Conservation (phyloP, 352 stramenopile species). For the Pythium oligandrum region DNA sequence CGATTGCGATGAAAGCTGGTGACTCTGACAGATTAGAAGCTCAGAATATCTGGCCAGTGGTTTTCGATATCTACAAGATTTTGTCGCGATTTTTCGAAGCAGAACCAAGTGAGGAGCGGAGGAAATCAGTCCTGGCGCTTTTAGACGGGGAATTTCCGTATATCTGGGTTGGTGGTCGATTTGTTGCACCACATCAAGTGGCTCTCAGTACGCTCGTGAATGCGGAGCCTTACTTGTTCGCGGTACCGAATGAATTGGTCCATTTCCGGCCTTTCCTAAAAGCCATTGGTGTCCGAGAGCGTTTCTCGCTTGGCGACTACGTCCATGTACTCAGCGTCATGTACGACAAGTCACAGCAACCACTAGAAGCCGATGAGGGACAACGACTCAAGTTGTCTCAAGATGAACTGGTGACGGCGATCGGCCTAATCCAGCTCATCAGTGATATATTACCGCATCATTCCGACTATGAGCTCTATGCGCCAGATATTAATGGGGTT, state of each 20-base stretch:
- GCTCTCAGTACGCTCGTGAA: slow-evolving; percentile 42
- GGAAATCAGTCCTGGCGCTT: slow-evolving; percentile 26
- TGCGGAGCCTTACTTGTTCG: slow-evolving; percentile 62
- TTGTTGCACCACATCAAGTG: slow-evolving; percentile 48
- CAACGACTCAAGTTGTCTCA: slow-evolving; percentile 13
- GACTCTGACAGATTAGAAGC: slow-evolving; percentile 17
- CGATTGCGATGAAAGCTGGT: slow-evolving; percentile 24
- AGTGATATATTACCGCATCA: slow-evolving; percentile 55
- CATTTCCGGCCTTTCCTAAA: slow-evolving; percentile 62
- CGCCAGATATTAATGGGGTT: slow-evolving; percentile 38
- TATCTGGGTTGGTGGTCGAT: slow-evolving; percentile 58
- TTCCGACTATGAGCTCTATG: slow-evolving; percentile 50
- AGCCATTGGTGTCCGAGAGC: slow-evolving; percentile 54
- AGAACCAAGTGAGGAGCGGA: slow-evolving; percentile 17
- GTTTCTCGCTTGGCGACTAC: slow-evolving; percentile 54
- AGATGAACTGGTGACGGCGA: slow-evolving; percentile 45
- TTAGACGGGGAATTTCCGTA: slow-evolving; percentile 40
- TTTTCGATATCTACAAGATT: slow-evolving; percentile 56
- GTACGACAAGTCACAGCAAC: slow-evolving; percentile 28
- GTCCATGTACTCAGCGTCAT: slow-evolving; percentile 53
- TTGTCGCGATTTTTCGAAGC: slow-evolving; percentile 57
- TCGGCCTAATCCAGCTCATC: slow-evolving; percentile 63
- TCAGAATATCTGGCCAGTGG: slow-evolving; percentile 41
- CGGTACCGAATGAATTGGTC: slow-evolving; percentile 51
- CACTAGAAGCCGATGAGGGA: slow-evolving; percentile 9